Base-by-base conservation (phyloP, 495 filamentous ascomycete genomes). In the Jackrogersella minutella region DNA sequence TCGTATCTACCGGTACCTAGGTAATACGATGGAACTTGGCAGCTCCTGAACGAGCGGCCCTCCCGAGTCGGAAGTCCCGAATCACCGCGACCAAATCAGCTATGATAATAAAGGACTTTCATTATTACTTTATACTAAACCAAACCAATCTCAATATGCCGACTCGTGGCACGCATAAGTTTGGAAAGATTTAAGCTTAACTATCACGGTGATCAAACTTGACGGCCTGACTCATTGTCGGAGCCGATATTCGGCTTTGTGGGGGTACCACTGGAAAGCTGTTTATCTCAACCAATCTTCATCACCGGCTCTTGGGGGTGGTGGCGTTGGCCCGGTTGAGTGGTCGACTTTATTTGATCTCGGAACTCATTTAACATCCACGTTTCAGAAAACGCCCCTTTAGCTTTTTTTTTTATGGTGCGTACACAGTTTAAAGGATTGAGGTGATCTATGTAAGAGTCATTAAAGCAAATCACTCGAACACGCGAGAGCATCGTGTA, bases 171-270 rank as follows among this genome's bases (percentile, higher is more conserved):
- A 26, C n/a, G 26, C 39, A 28, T 44, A 37, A 43, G 31, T 39
- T 36, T 24, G 51, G 21, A 49, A 39, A 56, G 28, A 16, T 28
- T 57, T 54, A 54, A 60, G 56, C 40, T 60, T 44, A 40, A 49
- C 34, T 47, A 21, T 13, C 16, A 36, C 14, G 39, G 40, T 43
- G 63, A 60, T 66, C 56, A 54, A 66, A 60, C 34, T 49, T n/a
- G 43, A 11, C n/a, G 43, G 33, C 13, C 16, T 50, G 40, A 34
- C 37, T 36, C 60, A 8, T 24, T 11, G 17, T 34, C 43, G 16
- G 26, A 26, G n/a, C 50, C 43, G 34, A 40, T 9, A 1, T 17
- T 49, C 19, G 46, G 28, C 21, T 28, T 1, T 13, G 1, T 49
- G 30, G 34, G 34, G 3, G 26, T 33, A 21, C 14, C 49, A 52